These are phyloP conservation scores for Obelidium mucronatum DNA, from an alignment of 192 early-diverging fungal species.

Conservation along the genomic window DNA sequence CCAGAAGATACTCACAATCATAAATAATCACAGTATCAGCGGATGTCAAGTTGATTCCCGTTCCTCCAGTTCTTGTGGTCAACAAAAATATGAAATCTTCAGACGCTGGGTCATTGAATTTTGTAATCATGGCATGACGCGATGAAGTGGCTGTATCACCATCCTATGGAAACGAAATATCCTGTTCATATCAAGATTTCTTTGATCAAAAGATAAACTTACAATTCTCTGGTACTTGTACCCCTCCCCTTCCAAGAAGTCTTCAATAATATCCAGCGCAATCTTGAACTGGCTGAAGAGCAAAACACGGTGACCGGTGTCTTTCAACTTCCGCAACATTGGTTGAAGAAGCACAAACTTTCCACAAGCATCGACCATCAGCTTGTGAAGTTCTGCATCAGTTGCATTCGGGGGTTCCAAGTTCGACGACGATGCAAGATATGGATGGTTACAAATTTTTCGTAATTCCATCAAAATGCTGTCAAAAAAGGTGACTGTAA, in stretches of 20 bases:
- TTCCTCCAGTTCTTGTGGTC: slow-evolving; percentile 78
- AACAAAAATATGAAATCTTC: slow-evolving; percentile 72
- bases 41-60: slow-evolving; percentile 74
- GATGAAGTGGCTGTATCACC: slow-evolving; percentile 59
- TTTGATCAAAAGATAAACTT: slow-evolving; percentile 4
- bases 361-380: slow-evolving; percentile 68
- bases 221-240: slow-evolving; percentile 62
- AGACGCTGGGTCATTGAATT: slow-evolving; percentile 69
- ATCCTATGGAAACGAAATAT: slow-evolving; percentile 51
- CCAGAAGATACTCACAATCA: slow-evolving; percentile 49
- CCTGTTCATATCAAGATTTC: not conserved
- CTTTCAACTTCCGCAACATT: slow-evolving; percentile 73
- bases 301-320: slow-evolving; percentile 68
- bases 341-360: slow-evolving; percentile 71
- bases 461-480: slow-evolving; percentile 74
- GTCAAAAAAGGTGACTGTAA: slow-evolving; percentile 24
- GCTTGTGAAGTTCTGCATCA: slow-evolving; percentile 51
- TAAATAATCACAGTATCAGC: slow-evolving; percentile 81
- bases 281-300: slow-evolving; percentile 90
- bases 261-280: slow-evolving; percentile 82
- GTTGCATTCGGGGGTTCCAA: slow-evolving; percentile 54
- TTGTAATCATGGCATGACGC: slow-evolving; percentile 66
- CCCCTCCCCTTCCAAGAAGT: slow-evolving; percentile 63
- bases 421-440: slow-evolving; percentile 55
- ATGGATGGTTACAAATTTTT: slow-evolving; percentile 77